Evolutionary conservation across 345 rosid genomes (phyloP), one percentile per base, ranked within the genome.

Genomic region (Linum tenue): DNA sequence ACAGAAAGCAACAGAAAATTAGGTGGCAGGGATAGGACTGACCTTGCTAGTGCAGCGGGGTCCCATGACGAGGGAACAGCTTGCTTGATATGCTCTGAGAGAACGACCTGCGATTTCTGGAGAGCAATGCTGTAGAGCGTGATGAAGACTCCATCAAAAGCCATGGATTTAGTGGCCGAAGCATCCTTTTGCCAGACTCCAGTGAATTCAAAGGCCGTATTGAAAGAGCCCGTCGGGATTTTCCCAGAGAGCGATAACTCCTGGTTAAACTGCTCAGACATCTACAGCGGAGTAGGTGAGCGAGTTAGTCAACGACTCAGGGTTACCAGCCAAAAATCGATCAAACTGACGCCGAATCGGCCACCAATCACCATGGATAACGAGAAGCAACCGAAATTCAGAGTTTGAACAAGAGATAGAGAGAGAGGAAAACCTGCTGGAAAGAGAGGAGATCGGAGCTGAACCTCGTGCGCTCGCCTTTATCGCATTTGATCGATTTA

Each of bases 221-320:
- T 74, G 64, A 74, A 74, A 70, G 70, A 68, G 35, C 78, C 78
- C 0, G 78, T 10, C 10, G 78, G 78, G 37, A 74, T 74, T 63
- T 74, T 74, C 42, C 78, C 78, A 12, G 74, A 62, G 38, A 74
- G 74, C 35, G 78, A 56, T 0, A 74, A 36, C 37, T 74, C 74
- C 65, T 70, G 78, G 67, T 74, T 74, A 31, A 74, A 74, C 58
- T 70, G 78, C 71, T 74, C 78, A 2, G 78, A 70, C 78, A 74
- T 74, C 78, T 74, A 38, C 62, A 70, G 56, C 37, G 31, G 55
- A 65, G 60, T 5, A 55, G 35, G 31, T 16, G 39, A 63, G 9
- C 12, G 3, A 48, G 11, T 48, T 48, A 48, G 53, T 48, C 53
- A 56, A 56, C 59, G 2, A 56, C 1, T 22, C 31, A 22, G 31